Evolutionary conservation across 768 basidiomycete genomes (phyloP).

Genomic region (Jaapia argillacea): DNA sequence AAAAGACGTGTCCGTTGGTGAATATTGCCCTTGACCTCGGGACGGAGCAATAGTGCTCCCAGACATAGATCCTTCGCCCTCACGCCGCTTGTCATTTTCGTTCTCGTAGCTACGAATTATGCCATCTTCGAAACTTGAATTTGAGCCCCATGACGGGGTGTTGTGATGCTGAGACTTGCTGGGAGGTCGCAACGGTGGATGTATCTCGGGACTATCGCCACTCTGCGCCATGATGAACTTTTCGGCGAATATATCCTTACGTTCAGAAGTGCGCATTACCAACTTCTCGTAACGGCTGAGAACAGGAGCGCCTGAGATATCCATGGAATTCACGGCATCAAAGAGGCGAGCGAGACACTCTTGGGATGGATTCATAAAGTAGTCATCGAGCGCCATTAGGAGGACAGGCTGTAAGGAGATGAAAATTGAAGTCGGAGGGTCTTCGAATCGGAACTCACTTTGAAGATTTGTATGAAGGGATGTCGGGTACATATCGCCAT

Average conservation of each 20-base stretch:
- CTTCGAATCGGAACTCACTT: slow-evolving; percentile 39
- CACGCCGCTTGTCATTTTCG: no score
- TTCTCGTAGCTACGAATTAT: slow-evolving; percentile 25
- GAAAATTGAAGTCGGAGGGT: slow-evolving; percentile 4
- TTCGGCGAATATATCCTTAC: slow-evolving; percentile 87
- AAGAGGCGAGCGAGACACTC: slow-evolving; percentile 86
- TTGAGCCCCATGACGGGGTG: slow-evolving; percentile 43
- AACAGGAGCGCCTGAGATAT: slow-evolving; percentile 66
- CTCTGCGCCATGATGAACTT: slow-evolving; percentile 40
- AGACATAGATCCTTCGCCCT: no score
- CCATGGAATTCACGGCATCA: slow-evolving; percentile 89
- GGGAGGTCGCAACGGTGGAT: not conserved
- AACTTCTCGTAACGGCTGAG: slow-evolving; percentile 79
- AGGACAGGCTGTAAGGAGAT: slow-evolving; percentile 69
- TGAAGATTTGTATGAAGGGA: slow-evolving; percentile 94
- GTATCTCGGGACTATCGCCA: not conserved
- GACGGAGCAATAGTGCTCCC: no score
- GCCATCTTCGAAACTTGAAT: slow-evolving; percentile 64
- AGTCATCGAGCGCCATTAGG: slow-evolving; percentile 90
- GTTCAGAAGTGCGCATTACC: slow-evolving; percentile 82
- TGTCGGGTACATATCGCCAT: slow-evolving; percentile 90
- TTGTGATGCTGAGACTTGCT: not conserved
- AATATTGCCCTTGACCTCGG: slow-evolving; percentile 30
- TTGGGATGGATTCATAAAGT: slow-evolving; percentile 82
- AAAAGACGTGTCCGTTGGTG: slow-evolving; percentile 67